A percentile compares a stretch with the other conserved stretches of the same genome.
Conservation (phyloP, 1,139 yeast genomes). For the Hyphopichia khmerensis region DNA sequence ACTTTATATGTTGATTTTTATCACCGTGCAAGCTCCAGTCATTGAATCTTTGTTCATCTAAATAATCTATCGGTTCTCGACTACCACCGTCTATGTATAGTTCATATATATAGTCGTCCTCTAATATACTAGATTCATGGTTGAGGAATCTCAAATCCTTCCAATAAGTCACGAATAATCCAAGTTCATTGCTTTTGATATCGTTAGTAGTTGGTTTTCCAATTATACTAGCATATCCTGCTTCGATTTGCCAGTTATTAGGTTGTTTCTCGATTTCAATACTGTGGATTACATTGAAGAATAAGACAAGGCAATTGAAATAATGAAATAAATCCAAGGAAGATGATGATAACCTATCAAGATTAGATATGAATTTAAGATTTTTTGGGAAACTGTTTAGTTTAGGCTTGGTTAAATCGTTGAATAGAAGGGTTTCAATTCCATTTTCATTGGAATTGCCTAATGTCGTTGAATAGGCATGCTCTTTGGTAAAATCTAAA, state of each 20-base stretch:
- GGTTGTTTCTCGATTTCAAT: slow-evolving; percentile 13
- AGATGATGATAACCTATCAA: slow-evolving; percentile 34
- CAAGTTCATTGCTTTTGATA: slow-evolving; percentile 21
- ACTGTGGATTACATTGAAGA: slow-evolving; percentile 24
- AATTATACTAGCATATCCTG: slow-evolving; percentile 23
- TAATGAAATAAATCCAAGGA: slow-evolving; percentile 32
- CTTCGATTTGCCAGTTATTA: slow-evolving; percentile 17
- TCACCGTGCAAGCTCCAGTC: slow-evolving; percentile 5
- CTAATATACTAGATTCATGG: slow-evolving; percentile 9
- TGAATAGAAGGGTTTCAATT: slow-evolving; percentile 30
- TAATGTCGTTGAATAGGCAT: slow-evolving; percentile 4
- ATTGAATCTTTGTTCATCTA: neutral
- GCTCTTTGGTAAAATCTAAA: slow-evolving; percentile 10
- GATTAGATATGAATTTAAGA: slow-evolving; percentile 34
- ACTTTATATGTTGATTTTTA: slow-evolving; percentile 6
- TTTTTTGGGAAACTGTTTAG: slow-evolving; percentile 36
- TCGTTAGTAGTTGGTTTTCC: slow-evolving; percentile 34
- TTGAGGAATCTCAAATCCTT: slow-evolving; percentile 30
- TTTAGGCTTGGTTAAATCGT: slow-evolving; percentile 20
- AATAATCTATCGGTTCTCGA: neutral
- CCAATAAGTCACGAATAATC: slow-evolving; percentile 40
- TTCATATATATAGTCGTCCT: slow-evolving; percentile 1
- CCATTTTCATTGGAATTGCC: slow-evolving; percentile 7
- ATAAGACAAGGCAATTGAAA: slow-evolving; percentile 30
- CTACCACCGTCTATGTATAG: slow-evolving; percentile 1